These are phyloP conservation scores for Jaenimonas drosophilae DNA, from an alignment of 208 protist genomes.

Conservation along the genomic window DNA sequence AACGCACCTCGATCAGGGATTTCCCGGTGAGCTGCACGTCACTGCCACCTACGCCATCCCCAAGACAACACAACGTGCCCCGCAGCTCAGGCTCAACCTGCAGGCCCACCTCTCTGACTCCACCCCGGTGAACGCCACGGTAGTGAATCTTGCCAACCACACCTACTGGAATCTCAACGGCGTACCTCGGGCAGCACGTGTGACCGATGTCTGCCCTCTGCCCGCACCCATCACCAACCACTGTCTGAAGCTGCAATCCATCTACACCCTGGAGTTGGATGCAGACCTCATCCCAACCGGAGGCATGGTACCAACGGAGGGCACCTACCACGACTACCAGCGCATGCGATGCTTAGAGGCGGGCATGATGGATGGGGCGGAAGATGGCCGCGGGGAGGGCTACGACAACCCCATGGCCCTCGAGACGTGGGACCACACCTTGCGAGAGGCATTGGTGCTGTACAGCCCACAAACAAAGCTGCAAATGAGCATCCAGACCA, in stretches of 20 bases:
- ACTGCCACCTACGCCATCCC: constrained; percentile 63
- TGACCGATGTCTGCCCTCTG: constrained; percentile 8
- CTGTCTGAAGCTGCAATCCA: constrained; percentile 28
- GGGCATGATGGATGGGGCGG: constrained; percentile 38
- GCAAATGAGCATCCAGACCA: constrained; percentile 45
- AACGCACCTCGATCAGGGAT: constrained; percentile 70
- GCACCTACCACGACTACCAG: constrained; percentile 49
- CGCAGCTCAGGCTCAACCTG: no score
- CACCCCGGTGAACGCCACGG: constrained; percentile 50
- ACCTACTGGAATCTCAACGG: constrained; percentile 82
- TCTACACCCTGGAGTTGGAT: constrained; percentile 38
- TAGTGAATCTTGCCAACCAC: constrained; percentile 71
- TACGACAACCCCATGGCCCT: constrained; percentile 71
- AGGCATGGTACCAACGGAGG: constrained; percentile 22
- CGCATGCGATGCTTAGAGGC: constrained; percentile 22
- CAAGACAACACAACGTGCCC: constrained; percentile 16
- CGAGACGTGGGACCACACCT: constrained; percentile 11
- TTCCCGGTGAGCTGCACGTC: constrained; percentile 62
- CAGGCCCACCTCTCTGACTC: constrained; percentile 35
- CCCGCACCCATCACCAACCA: constrained; percentile 47
- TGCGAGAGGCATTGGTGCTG: constrained; percentile 44
- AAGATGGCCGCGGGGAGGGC: constrained; percentile 22
- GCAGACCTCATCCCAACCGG: constrained; percentile 26
- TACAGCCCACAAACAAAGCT: constrained; percentile 46
- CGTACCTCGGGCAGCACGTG: constrained; percentile 15